These are phyloP conservation scores for Cetradonia linearis DNA, from an alignment of 495 filamentous ascomycete genomes.

Conservation along the genomic window DNA sequence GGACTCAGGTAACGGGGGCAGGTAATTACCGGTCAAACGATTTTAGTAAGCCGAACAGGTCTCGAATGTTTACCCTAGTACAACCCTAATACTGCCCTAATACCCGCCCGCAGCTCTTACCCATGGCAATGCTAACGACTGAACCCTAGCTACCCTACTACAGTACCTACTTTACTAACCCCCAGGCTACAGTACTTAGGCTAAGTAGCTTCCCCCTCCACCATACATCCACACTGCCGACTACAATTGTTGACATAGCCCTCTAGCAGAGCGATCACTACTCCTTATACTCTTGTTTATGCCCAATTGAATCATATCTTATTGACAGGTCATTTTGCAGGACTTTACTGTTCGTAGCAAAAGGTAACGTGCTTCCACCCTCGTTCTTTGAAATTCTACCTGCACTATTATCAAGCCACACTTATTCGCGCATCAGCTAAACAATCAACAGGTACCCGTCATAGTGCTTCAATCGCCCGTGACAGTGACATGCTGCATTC, in stretches of 20 bases:
- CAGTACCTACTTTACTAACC: not conserved
- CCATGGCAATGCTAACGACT: slow-evolving; percentile 8
- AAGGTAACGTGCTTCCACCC: not conserved
- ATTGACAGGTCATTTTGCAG: slow-evolving; percentile 1
- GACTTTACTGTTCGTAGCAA: slow-evolving; percentile 4
- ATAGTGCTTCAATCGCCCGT: not conserved
- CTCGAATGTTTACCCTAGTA: slow-evolving; percentile 8
- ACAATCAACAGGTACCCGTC: slow-evolving; percentile 1
- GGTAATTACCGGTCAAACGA: not conserved
- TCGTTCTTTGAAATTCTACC: not conserved
- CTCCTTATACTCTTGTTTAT: not conserved
- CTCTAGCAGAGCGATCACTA: not conserved
- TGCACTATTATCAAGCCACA: not conserved
- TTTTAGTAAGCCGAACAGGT: slow-evolving; percentile 4
- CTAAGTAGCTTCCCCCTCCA: slow-evolving; percentile 12
- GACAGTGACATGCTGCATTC: slow-evolving; percentile 6
- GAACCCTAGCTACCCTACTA: not conserved
- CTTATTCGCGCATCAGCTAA: slow-evolving; percentile 9
- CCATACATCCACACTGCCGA: slow-evolving; percentile 4
- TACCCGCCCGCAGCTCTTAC: slow-evolving; percentile 11
- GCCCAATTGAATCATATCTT: slow-evolving; percentile 2
- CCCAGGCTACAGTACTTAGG: slow-evolving; percentile 12
- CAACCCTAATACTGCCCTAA: no score
- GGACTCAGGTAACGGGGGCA: no score
- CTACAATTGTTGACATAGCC: not conserved